Evolutionary conservation across 1,139 yeast species (phyloP), one percentile per base, ranked within the genome.

Genomic region (Yamadazyma membranifaciens): DNA sequence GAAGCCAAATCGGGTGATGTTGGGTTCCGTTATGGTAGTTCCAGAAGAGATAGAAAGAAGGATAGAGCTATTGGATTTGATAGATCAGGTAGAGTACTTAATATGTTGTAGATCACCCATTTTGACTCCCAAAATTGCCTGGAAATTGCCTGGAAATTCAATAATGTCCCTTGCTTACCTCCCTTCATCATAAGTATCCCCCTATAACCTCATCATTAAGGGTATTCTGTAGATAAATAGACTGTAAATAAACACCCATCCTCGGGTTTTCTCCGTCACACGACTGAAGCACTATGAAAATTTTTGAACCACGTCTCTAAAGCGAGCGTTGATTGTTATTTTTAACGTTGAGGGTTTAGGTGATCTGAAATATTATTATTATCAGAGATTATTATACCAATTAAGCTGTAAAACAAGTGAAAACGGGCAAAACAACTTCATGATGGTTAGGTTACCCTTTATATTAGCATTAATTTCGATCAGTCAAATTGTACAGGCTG

Each of bases 21-120:
- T 44, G 98, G 98, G 41, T 80, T 67, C 75, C 82, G 98, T 59
- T 92, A 92, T 57, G 98, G 98, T 65, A 88, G 91, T 33, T 79
- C 89, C 26, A 75, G 85, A 55, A 87, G 96, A 69, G 97, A 91
- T 64, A 83, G 81, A 56, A 87, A 85, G 76, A 87, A 83, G 60
- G 85, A 87, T 60, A 80, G 97, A 63, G 80, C 80, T 56, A 78
- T 88, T 55, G 86, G 83, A 9, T 89, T 78, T 63, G 83, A 85
- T 58, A 78, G 81, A 49, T 70, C 76, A 44, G 96, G 96, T 52
- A 75, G 74, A 27, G 14, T 27, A 6, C 24, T 20, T 20, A 20
- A 20, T 20, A 7, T 20, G 24, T 20, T 20, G 24, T 20, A 20
- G 24, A 20, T 7, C n/a, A n/a, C n/a, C n/a, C n/a, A n/a, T n/a